A percentile compares a stretch with the other conserved stretches of the same genome.
Conservation (phyloP, 2,329 filamentous ascomycete species). For the Onygenales sp. region DNA sequence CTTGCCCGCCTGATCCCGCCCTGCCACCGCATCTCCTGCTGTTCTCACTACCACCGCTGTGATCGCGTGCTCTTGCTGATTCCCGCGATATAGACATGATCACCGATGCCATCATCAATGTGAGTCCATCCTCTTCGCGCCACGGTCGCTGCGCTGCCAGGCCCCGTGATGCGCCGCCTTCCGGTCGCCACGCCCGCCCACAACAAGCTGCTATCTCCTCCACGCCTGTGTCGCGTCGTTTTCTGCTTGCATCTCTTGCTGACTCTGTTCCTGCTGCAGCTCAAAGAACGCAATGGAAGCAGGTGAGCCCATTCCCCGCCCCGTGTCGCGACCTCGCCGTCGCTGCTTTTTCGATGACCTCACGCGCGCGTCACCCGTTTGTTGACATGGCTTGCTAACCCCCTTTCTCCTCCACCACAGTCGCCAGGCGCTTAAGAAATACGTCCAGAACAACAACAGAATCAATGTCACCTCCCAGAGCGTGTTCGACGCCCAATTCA, state of each 20-base stretch:
- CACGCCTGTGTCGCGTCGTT: constrained; percentile 15
- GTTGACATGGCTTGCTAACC: not conserved
- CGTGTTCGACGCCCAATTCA: constrained; percentile 67
- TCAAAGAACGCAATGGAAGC: constrained; percentile 62
- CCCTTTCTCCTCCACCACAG: constrained; percentile 28
- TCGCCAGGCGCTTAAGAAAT: constrained; percentile 66
- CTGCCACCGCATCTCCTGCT: constrained; percentile 35
- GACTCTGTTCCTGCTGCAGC: constrained; percentile 42
- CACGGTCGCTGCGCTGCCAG: constrained; percentile 22
- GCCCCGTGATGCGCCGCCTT: constrained; percentile 25
- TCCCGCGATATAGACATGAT: constrained; percentile 53
- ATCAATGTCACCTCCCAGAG: constrained; percentile 45
- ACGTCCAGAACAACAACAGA: constrained; percentile 60
- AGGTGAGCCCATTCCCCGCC: constrained; percentile 45
- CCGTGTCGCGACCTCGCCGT: constrained; percentile 8
- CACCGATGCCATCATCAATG: constrained; percentile 60
- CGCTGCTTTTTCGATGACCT: constrained; percentile 1
- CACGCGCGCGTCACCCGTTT: not conserved
- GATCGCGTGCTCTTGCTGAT: constrained; percentile 49
- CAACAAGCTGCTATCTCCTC: constrained; percentile 1
- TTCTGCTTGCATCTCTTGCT: constrained; percentile 31
- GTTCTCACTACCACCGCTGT: constrained; percentile 26
- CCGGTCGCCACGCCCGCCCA: constrained; percentile 1
- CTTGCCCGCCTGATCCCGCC: constrained; percentile 29
- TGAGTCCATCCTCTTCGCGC: constrained; percentile 50